Percentiles rank a stretch among this genome's conserved stretches.
Conservation (phyloP, 768 basidiomycete genomes). For the Pleurotus djamor region DNA sequence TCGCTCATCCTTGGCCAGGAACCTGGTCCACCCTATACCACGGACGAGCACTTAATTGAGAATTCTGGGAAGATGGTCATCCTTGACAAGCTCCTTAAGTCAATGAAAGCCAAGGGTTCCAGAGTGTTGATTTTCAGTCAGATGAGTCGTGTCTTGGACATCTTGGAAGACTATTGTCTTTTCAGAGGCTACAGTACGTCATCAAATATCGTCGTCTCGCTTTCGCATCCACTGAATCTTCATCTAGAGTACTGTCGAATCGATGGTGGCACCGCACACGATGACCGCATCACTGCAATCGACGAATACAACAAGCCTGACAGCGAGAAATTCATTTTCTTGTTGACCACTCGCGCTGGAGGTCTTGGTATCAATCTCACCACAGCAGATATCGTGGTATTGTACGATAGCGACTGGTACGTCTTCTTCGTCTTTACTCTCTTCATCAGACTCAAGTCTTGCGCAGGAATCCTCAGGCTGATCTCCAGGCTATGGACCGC, state of each 20-base stretch:
- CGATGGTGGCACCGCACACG: slow-evolving; percentile 93
- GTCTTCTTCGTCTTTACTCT: slow-evolving; percentile 11
- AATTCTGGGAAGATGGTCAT: slow-evolving; percentile 98
- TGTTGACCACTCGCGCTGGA: slow-evolving; percentile 95
- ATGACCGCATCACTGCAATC: slow-evolving; percentile 92
- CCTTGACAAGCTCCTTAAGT: slow-evolving; percentile 86
- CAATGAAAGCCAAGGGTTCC: slow-evolving; percentile 92
- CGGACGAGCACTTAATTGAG: slow-evolving; percentile 93
- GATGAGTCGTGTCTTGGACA: slow-evolving; percentile 99
- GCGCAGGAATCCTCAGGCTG: slow-evolving; percentile 94
- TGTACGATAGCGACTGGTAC: slow-evolving; percentile 97
- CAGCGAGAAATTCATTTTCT: slow-evolving; percentile 94
- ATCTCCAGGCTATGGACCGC: slow-evolving; percentile 98
- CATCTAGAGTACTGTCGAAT: slow-evolving; percentile 90
- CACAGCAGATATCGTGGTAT: slow-evolving; percentile 89
- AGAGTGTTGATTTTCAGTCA: slow-evolving; percentile 93
- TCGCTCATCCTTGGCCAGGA: slow-evolving; percentile 46
- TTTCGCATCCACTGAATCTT: slow-evolving; percentile 2
- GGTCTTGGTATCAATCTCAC: slow-evolving; percentile 97
- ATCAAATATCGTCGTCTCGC: not conserved
- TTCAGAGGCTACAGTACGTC: slow-evolving; percentile 84
- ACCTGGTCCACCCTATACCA: slow-evolving; percentile 97
- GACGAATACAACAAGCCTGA: slow-evolving; percentile 97
- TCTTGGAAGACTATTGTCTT: slow-evolving; percentile 95
- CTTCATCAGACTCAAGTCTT: not conserved